Percentiles rank a stretch among this genome's conserved stretches.
Evolutionary conservation across 441 rosid species (phyloP).

Genomic region (Sinapis alba): DNA sequence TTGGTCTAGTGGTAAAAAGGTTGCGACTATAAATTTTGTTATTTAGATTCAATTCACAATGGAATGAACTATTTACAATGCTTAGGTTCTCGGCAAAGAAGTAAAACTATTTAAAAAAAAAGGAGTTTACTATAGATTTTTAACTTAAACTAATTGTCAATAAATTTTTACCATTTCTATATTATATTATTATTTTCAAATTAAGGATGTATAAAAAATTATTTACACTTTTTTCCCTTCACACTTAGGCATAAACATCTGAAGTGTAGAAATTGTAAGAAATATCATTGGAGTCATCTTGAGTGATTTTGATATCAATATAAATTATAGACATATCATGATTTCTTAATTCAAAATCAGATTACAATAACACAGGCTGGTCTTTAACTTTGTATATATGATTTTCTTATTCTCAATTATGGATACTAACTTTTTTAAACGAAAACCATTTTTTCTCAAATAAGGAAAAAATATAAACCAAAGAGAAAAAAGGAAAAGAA

Average conservation of each 20-base stretch:
- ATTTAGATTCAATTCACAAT: too few relatives aligned
- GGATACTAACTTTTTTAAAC: not conserved
- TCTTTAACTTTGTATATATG: not conserved
- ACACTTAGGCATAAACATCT: not conserved
- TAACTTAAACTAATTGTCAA: not conserved
- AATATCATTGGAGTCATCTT: not conserved
- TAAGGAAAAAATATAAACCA: not conserved
- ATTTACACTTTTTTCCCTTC: not conserved
- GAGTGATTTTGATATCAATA: not conserved
- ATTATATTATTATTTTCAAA: not conserved
- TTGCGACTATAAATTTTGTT: too few relatives aligned
- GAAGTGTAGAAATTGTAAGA: not conserved
- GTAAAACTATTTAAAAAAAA: too few relatives aligned
- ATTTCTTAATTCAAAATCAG: not conserved
- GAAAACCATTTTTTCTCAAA: not conserved
- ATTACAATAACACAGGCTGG: not conserved
- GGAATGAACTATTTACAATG: too few relatives aligned
- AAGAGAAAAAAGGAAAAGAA: conserved; percentile 24
- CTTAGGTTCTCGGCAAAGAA: too few relatives aligned
- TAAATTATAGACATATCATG: not conserved
- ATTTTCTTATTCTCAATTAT: not conserved
- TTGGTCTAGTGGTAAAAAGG: too few relatives aligned
- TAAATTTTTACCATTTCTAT: not conserved
- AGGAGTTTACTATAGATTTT: too few relatives aligned
- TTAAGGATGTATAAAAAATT: not conserved